Evolutionary conservation across 2,329 filamentous ascomycete species (phyloP).

Genomic region (Diaporthe citriasiana): DNA sequence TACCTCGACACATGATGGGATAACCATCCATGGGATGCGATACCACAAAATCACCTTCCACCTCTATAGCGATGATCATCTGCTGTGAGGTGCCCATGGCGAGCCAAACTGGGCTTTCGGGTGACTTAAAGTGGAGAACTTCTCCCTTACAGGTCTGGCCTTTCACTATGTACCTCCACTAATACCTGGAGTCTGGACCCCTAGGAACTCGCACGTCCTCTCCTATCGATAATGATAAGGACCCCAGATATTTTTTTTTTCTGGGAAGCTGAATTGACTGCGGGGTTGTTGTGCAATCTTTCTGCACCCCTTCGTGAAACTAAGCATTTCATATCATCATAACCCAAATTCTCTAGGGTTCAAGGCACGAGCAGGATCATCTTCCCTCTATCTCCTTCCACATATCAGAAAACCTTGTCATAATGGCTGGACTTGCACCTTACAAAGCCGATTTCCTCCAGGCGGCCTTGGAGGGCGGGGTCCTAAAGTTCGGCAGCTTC

Average conservation of each 20-base stretch:
- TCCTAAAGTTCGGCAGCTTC: constrained; percentile 86
- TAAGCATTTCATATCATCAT: not conserved
- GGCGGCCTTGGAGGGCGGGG: constrained; percentile 75
- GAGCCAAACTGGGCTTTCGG: no score
- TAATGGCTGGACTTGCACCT: constrained; percentile 59
- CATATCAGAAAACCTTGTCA: constrained; percentile 6
- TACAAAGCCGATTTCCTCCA: constrained; percentile 83
- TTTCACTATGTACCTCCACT: not conserved
- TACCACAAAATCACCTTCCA: not conserved
- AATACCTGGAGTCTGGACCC: not conserved
- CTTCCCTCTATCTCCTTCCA: not conserved
- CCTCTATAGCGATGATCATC: not conserved
- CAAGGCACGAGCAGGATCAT: not conserved
- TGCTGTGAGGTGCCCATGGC: not conserved
- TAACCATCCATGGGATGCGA: not conserved
- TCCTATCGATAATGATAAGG: constrained; percentile 9
- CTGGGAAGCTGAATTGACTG: not conserved
- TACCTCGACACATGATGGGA: not conserved
- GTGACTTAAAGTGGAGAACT: not conserved
- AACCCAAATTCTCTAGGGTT: not conserved
- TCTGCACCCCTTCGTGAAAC: not conserved
- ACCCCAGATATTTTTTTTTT: constrained; percentile 6
- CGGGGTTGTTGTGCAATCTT: not conserved
- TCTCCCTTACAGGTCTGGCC: not conserved
- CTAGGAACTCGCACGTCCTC: not conserved